Base-by-base conservation (phyloP, 306 rosid species). In the Vigna mungo region DNA sequence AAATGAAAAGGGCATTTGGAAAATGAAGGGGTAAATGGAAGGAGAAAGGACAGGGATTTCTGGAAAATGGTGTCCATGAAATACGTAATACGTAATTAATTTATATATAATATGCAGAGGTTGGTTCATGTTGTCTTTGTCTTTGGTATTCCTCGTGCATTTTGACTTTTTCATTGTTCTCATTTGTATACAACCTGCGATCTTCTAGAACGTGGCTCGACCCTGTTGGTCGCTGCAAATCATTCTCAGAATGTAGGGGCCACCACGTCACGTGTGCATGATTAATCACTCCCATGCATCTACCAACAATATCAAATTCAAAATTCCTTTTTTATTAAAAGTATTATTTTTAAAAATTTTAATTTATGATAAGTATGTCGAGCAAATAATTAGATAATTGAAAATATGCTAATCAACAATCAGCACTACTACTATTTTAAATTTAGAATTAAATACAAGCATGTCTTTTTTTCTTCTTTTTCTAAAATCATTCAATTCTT, bases 221-320 rank as follows among this genome's bases (percentile, higher is more conserved):
- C 15, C n/a, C 16, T 34, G 53, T 77, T 80, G 66, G 72, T 37
- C 9, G 34, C 0, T 10, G 5, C 18, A 63, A 34, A 66, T 39
- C 18, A 56, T 76, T 62, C 75, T 58, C 68, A 5, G 6, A 30
- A 30, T 20, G 25, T n/a, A 32, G 47, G 77, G 36, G 23, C 80
- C 70, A 82, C 52, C 55, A 14, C 62, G 58, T 64, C 80, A 79
- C 78, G 78, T 81, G 79, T 68, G 76, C 68, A 62, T 59, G 74
- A 75, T 59, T 75, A 30, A 30, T 30, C 60, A 81, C 76, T 68
- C 44, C 68, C 27, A 62, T 62, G 46, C 67, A 8, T 58, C 37
- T 12, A 12, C 64, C 37, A 55, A 55, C 0, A 8, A 47, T 0
- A 47, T 12, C 2, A 1, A 2, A 7, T 7, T 39, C 11, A 39